A percentile compares a stretch with the other conserved stretches of the same genome.
phyloP scores from a whole-genome alignment of 2,329 filamentous ascomycete species.

The Zymoseptoria tritici region DNA sequence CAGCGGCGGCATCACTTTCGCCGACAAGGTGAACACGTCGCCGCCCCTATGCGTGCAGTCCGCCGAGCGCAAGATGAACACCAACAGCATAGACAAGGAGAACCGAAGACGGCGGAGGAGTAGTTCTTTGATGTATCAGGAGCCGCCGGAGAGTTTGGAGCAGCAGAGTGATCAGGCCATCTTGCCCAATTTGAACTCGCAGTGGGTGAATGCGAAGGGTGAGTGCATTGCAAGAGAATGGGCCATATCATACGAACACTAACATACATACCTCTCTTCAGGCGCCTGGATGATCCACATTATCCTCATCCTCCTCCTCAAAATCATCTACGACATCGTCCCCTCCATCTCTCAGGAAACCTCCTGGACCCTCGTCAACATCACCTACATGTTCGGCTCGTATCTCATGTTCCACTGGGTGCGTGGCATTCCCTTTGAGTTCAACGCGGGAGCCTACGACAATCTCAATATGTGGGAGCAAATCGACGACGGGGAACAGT shows the following conservation, averaged over 20 bases:
- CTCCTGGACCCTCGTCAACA: constrained; percentile 97
- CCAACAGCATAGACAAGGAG: constrained; percentile 46
- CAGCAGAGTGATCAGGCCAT: constrained; percentile 95
- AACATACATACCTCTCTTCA: constrained; percentile 33
- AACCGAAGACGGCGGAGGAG: constrained; percentile 71
- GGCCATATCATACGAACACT: constrained; percentile 10
- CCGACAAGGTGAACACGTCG: constrained; percentile 60
- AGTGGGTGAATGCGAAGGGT: constrained; percentile 99
- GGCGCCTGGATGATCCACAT: constrained; percentile 98
- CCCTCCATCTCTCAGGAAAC: constrained; percentile 95
- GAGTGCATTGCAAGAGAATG: constrained; percentile 17
- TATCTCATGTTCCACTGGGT: constrained; percentile 99
- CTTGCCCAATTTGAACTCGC: constrained; percentile 89
- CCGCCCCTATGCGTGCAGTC: constrained; percentile 26
- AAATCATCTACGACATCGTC: constrained; percentile 95
- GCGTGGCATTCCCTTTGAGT: constrained; percentile 94
- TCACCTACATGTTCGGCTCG: constrained; percentile 97
- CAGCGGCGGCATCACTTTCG: constrained; percentile 70
- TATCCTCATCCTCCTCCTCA: constrained; percentile 81
- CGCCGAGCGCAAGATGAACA: constrained; percentile 41
- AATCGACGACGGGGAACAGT: constrained; percentile 97
- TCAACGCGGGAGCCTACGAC: constrained; percentile 97
- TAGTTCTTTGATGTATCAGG: constrained; percentile 97
- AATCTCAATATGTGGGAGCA: constrained; percentile 99
- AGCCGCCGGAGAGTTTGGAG: constrained; percentile 92